Evolutionary conservation across 768 basidiomycete genomes (phyloP).

Genomic region (Phaffia tasmanica): DNA sequence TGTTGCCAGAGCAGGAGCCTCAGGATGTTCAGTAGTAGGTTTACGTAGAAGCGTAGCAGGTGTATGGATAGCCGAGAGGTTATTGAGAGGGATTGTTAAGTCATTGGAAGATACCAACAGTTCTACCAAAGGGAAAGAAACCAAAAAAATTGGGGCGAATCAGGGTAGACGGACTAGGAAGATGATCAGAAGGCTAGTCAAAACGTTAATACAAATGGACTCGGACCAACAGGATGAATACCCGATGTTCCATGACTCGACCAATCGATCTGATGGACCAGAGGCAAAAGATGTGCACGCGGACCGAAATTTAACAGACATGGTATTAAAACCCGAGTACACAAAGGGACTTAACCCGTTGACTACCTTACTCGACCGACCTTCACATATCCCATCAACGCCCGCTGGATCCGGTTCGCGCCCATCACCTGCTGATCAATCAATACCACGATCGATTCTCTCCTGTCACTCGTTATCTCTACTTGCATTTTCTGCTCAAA

Average conservation of each 20-base stretch:
- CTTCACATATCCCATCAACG: slow-evolving; percentile 31
- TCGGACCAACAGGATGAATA: slow-evolving; percentile 42
- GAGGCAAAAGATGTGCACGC: slow-evolving; percentile 28
- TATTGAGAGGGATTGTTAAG: slow-evolving; percentile 57
- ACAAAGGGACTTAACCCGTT: slow-evolving; percentile 56
- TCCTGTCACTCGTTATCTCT: slow-evolving; percentile 59
- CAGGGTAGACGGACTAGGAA: slow-evolving; percentile 17
- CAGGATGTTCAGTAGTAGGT: slow-evolving; percentile 37
- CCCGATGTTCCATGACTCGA: slow-evolving; percentile 26
- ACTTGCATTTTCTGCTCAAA: slow-evolving; percentile 57
- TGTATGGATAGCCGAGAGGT: slow-evolving; percentile 67
- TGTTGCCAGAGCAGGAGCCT: slow-evolving; percentile 43
- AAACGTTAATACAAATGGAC: slow-evolving; percentile 59
- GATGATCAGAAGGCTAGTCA: slow-evolving; percentile 20
- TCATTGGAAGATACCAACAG: slow-evolving; percentile 27
- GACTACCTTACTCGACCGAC: slow-evolving; percentile 43
- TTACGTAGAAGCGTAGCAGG: slow-evolving; percentile 44
- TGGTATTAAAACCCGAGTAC: slow-evolving; percentile 48
- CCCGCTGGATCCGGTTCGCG: slow-evolving; percentile 29
- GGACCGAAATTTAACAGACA: slow-evolving; percentile 35
- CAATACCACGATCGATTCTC: slow-evolving; percentile 50
- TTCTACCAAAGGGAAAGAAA: slow-evolving; percentile 30
- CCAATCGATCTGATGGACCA: background rate
- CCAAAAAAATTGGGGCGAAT: slow-evolving; percentile 15
- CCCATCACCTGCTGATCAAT: slow-evolving; percentile 27